Conservation (phyloP, 2,329 filamentous ascomycete genomes). For the Dothistroma septosporum region DNA sequence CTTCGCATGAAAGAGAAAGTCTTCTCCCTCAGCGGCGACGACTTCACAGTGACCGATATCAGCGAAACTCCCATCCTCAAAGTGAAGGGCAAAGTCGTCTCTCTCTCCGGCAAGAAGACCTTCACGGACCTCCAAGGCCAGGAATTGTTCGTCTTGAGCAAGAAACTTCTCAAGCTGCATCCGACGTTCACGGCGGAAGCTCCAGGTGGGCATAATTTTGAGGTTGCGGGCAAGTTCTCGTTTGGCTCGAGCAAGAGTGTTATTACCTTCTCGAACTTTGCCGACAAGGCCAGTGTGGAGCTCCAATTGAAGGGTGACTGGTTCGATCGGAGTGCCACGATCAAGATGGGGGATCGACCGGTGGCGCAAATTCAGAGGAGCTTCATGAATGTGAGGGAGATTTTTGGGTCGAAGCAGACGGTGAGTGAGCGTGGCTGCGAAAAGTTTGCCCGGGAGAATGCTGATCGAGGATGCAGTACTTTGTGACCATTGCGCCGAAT, state of each 20-base stretch:
- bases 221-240: constrained; percentile 46
- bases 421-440: constrained; percentile 19
- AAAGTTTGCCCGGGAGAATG: neutral
- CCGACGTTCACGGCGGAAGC: constrained; percentile 49
- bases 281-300: constrained; percentile 43
- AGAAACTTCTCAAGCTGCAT: constrained; percentile 51
- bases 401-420: constrained; percentile 60
- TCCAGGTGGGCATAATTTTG: constrained; percentile 25
- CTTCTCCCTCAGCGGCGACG: constrained; percentile 59
- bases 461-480: constrained; percentile 43
- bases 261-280: constrained; percentile 53
- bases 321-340: constrained; percentile 55
- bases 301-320: constrained; percentile 60
- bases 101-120: constrained; percentile 53
- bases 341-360: constrained; percentile 48
- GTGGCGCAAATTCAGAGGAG: constrained; percentile 59
- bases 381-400: constrained; percentile 54
- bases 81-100: constrained; percentile 54
- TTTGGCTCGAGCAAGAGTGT: constrained; percentile 50
- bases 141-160: constrained; percentile 57
- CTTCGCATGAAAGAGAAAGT: constrained; percentile 55
- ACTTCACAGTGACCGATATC: constrained; percentile 58
- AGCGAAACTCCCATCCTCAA: constrained; percentile 53
- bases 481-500: constrained; percentile 58
- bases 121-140: constrained; percentile 52